These are phyloP conservation scores for Abrus pulchellus DNA, from an alignment of 306 rosid species.

Conservation along the genomic window DNA sequence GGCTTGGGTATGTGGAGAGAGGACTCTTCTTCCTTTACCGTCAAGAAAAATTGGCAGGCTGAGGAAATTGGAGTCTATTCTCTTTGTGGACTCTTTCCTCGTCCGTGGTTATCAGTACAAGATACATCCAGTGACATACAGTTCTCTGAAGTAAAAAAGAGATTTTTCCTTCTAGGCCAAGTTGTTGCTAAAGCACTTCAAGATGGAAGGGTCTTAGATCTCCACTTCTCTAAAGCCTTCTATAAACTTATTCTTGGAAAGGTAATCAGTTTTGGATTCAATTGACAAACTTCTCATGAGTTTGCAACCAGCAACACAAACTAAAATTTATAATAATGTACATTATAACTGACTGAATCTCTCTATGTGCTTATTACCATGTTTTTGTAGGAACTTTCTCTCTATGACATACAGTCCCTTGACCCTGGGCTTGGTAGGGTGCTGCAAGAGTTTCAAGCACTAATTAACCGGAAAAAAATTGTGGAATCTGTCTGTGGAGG, in stretches of 20 bases:
- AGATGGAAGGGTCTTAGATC: constrained; percentile 96
- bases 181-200: constrained; percentile 92
- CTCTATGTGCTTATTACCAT: constrained; percentile 32
- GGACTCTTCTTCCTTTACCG: constrained; percentile 56
- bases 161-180: constrained; percentile 86
- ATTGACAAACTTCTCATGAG: constrained; percentile 36
- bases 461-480: constrained; percentile 60
- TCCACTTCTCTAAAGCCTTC: constrained; percentile 89
- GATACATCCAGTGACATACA: constrained; percentile 60
- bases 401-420: constrained; percentile 83
- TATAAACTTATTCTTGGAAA: constrained; percentile 89
- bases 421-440: constrained; percentile 89
- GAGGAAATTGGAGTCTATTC: constrained; percentile 59
- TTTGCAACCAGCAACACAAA: constrained; percentile 37
- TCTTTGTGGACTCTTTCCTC: constrained; percentile 83
- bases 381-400: constrained; percentile 71
- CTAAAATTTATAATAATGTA: constrained; percentile 25
- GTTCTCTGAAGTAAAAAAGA: constrained; percentile 71
- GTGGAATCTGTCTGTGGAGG: constrained; percentile 60
- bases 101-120: constrained; percentile 72
- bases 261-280: constrained; percentile 60
- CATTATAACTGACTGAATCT: constrained; percentile 36
- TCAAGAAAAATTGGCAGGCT: constrained; percentile 49
- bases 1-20: constrained; percentile 95
- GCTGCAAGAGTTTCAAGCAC: constrained; percentile 89